Evolutionary conservation across 2,329 filamentous ascomycete species (phyloP), one percentile per base, ranked within the genome.

Genomic region (Paracoccidioides brasiliensis): DNA sequence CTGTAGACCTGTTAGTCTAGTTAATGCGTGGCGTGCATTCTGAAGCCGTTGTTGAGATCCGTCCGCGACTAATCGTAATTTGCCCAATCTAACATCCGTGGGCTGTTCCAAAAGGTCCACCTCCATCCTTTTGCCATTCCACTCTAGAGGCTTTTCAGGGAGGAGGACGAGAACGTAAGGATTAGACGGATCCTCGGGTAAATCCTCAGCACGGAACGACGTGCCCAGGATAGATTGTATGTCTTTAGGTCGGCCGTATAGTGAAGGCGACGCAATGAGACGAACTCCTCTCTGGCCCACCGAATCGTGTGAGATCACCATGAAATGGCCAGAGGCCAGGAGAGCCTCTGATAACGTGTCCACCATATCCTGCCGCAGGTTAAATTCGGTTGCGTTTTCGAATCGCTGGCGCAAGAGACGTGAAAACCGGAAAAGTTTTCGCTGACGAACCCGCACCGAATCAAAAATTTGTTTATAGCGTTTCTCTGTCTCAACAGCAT

Each of bases 301-400:
- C 28, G 79, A 78, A 22, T 80, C 79, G 28, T 69, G 68, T 2
- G 83, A 86, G 58, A 88, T 84, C 14, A 98, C 83, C 35, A 95
- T 80, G 64, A 97, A 94, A 68, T 98, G 93, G 3, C 88, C 88
- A 0, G 88, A 86, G 44, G 86, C 78, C 10, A 88, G 81, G 7
- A 98, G 78, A 30, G 88, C 82, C 62, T 94, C 87, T 60, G 90
- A 86, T 33, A 98, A 80, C 41, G 86, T 82, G 57, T 84, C 83
- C 58, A 94, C 77, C 58, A 81, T 80, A 37, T 87, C 82, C 7
- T 80, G 78, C 4, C 80, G 75, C 65, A 97, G 86, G 69, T 88
- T 95, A 70, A 93, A 95, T 69, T 98, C 93, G 8, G 90, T 95
- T 4, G 88, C 88, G 66, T 98, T 97, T 69, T 98, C 93, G 65